Percentiles rank a stretch among this genome's conserved stretches.
phyloP scores from a whole-genome alignment of 2,329 filamentous ascomycete species.

The Talaromyces sp. region DNA sequence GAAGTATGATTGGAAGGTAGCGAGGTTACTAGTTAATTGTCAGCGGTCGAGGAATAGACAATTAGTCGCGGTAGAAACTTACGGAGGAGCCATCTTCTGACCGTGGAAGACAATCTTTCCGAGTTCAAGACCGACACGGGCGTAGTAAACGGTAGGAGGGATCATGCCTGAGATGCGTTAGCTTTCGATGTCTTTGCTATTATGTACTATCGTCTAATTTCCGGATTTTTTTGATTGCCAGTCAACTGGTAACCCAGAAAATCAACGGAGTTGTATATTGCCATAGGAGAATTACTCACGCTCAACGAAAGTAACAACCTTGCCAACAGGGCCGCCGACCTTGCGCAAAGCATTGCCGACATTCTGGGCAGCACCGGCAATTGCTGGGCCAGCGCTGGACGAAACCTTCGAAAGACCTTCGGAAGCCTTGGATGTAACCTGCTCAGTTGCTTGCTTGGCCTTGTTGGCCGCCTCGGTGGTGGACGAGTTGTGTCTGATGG shows the following conservation, averaged over 20 bases:
- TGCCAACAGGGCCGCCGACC: slow-evolving; percentile 79
- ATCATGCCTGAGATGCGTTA: slow-evolving; percentile 64
- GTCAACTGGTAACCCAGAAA: background rate
- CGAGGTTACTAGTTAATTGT: slow-evolving; percentile 58
- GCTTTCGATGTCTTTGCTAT: background rate
- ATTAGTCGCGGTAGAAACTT: slow-evolving; percentile 48
- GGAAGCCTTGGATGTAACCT: slow-evolving; percentile 61
- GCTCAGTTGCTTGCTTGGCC: slow-evolving; percentile 43
- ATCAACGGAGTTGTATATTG: background rate
- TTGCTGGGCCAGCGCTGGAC: slow-evolving; percentile 73
- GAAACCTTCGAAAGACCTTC: slow-evolving; percentile 80
- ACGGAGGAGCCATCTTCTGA: slow-evolving; percentile 95
- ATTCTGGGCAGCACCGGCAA: slow-evolving; percentile 68
- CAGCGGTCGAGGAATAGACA: slow-evolving; percentile 10
- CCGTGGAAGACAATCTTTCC: slow-evolving; percentile 80
- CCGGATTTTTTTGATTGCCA: background rate
- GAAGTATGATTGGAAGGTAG: slow-evolving; percentile 84
- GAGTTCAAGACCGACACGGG: slow-evolving; percentile 81
- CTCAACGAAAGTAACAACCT: slow-evolving; percentile 74
- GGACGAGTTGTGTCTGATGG: slow-evolving; percentile 48
- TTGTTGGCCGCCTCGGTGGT: slow-evolving; percentile 45
- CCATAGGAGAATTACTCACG: slow-evolving; percentile 56
- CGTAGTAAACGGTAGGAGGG: slow-evolving; percentile 87
- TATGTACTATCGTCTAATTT: background rate
- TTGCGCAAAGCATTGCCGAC: slow-evolving; percentile 65